Percentiles rank a stretch among this genome's conserved stretches.
phyloP scores from a whole-genome alignment of 306 rosid species.

The Ammopiptanthus mongolicus region DNA sequence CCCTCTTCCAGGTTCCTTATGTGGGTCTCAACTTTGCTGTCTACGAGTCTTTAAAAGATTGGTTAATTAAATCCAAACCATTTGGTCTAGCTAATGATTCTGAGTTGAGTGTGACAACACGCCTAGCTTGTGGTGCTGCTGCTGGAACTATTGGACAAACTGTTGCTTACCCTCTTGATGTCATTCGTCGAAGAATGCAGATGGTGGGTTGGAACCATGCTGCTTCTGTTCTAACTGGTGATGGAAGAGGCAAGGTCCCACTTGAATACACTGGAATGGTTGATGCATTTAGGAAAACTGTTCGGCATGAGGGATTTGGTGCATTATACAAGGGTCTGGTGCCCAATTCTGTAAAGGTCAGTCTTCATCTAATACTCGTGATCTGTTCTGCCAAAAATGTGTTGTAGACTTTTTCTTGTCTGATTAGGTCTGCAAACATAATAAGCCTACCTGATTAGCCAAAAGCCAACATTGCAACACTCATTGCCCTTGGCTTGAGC shows the following conservation, averaged over 20 bases:
- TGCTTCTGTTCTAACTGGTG: conserved; percentile 81
- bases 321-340: conserved; percentile 98
- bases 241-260: conserved; percentile 66
- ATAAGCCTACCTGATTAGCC: not conserved
- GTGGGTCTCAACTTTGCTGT: conserved; percentile 99
- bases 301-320: conserved; percentile 87
- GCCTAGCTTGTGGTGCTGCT: conserved; percentile 95
- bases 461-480: not conserved
- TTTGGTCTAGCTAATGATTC: conserved; percentile 66
- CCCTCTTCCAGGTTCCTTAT: conserved; percentile 67
- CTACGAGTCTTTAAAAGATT: conserved; percentile 90
- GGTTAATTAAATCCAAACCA: conserved; percentile 64
- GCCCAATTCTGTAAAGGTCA: conserved; percentile 98
- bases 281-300: conserved; percentile 95
- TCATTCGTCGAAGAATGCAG: conserved; percentile 98
- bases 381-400: not conserved
- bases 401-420: not conserved
- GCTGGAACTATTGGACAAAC: conserved; percentile 99
- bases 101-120: conserved; percentile 83
- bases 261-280: conserved; percentile 91
- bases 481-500: not conserved
- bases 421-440: not conserved
- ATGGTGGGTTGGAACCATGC: conserved; percentile 98
- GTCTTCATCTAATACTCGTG: conserved; percentile 16
- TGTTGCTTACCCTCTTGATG: conserved; percentile 97